Percentiles rank a stretch among this genome's conserved stretches.
Conservation (phyloP, 2,329 filamentous ascomycete genomes). For the Pezicula radicicola region DNA sequence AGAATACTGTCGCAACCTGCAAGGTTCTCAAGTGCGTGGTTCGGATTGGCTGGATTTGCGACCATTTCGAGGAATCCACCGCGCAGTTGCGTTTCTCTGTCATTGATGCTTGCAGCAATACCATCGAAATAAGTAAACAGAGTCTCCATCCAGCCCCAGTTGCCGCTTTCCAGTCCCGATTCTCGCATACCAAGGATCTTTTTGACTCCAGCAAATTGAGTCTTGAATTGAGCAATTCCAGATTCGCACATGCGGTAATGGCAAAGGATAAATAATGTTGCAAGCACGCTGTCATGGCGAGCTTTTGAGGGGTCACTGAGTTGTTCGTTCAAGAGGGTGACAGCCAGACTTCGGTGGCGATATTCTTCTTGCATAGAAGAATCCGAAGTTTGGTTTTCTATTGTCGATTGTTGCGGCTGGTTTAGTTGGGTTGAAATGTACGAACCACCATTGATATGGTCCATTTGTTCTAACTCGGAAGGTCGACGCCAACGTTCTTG, state of each 20-base stretch:
- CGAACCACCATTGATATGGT: conserved; percentile 22
- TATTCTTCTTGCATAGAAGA: conserved; percentile 72
- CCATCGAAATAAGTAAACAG: conserved; percentile 95
- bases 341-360: conserved; percentile 77
- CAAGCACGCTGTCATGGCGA: conserved; percentile 81
- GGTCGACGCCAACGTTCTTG: conserved; percentile 46
- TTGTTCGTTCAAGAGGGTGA: conserved; percentile 79
- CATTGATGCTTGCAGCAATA: conserved; percentile 87
- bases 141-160: conserved; percentile 86
- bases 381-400: conserved; percentile 42
- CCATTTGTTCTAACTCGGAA: conserved; percentile 26
- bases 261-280: conserved; percentile 82
- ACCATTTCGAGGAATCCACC: conserved; percentile 61
- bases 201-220: conserved; percentile 88
- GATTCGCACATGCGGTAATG: conserved; percentile 93
- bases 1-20: conserved; percentile 83
- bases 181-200: conserved; percentile 80
- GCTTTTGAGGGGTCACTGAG: conserved; percentile 73
- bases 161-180: conserved; percentile 54
- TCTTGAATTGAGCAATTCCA: conserved; percentile 88
- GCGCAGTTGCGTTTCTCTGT: conserved; percentile 79
- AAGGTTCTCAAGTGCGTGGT: conserved; percentile 67
- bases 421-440: conserved; percentile 14
- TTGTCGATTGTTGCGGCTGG: conserved; percentile 25
- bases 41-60: conserved; percentile 57